Evolutionary conservation across 305 asterid species (phyloP), one percentile per base, ranked within the genome.

Genomic region (Nicotiana rustica): DNA sequence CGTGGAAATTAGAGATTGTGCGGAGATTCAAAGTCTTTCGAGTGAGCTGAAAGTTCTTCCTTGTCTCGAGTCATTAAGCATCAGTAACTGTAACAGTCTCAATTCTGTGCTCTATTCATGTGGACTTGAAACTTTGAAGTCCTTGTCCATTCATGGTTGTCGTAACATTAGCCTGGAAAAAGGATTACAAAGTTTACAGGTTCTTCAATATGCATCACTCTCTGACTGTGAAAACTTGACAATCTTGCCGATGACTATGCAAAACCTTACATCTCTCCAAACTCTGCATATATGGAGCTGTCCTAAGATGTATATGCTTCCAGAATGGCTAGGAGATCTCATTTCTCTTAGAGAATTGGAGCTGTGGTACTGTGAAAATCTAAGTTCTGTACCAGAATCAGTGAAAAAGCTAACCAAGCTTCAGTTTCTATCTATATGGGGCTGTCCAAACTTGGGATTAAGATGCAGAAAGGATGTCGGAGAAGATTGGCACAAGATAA

Each of bases 401-500:
- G 68, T 84, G 65, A 59, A 21, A 70, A 57, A 35, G 56, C 85
- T 86, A 60, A 67, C 82, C 57, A 78, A 85, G 80, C 66, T 81
- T 19, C 82, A 76, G 31, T 1, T 5, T 15, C 84, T 85, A 19
- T 17, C 38, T 0, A 6, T 85, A 83, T 9, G 6, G 15, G 73
- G 41, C 10, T 81, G 85, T 47, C 83, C 86, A 2, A 44, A 41
- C 67, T 70, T 86, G 78, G 85, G 52, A 75, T 66, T 25, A 59
- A 81, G 88, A 61, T 86, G 86, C 85, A 77, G 36, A 70, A 85
- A 85, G 49, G 41, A 66, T 33, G 67, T 13, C 18, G 88, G 88
- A 13, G 80, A 71, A 29, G 86, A 85, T 79, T 85, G 88, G 85
- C 82, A 76, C 41, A 85, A 85, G 57, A 86, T 86, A 60, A 49